phyloP scores from a whole-genome alignment of 495 filamentous ascomycete genomes.

The Wilcoxina mikolae region DNA sequence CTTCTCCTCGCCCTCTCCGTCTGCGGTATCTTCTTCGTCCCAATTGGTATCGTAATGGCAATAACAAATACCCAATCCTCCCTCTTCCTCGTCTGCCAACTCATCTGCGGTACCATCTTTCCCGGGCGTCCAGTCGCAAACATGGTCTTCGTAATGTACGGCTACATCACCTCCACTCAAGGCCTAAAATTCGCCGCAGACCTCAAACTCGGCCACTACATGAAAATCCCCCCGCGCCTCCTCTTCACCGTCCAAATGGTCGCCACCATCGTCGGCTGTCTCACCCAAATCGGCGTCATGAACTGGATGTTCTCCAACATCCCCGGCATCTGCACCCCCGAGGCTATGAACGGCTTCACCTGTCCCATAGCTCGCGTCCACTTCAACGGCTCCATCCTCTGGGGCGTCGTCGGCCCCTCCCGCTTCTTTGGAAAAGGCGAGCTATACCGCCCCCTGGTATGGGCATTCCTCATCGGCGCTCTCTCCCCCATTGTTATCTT shows the following conservation, averaged over 20 bases:
- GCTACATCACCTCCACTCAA: conserved; percentile 62
- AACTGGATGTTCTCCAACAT: conserved; percentile 83
- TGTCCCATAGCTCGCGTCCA: conserved; percentile 78
- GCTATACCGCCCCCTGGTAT: conserved; percentile 54
- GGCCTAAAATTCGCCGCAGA: conserved; percentile 78
- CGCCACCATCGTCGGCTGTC: conserved; percentile 59
- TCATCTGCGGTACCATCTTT: conserved; percentile 63
- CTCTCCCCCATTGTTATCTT: conserved; percentile 54
- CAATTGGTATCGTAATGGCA: conserved; percentile 73
- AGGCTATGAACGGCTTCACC: conserved; percentile 71
- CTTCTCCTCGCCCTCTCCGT: conserved; percentile 60
- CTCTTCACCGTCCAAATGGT: conserved; percentile 69
- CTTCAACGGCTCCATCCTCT: conserved; percentile 78
- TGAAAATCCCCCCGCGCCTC: conserved; percentile 77
- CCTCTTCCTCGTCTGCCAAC: conserved; percentile 69
- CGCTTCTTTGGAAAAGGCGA: conserved; percentile 62
- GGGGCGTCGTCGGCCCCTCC: conserved; percentile 68
- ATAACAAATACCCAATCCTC: conserved; percentile 71
- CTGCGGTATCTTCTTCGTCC: conserved; percentile 56
- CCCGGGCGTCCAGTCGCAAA: conserved; percentile 72
- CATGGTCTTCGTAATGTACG: conserved; percentile 80
- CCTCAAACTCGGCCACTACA: conserved; percentile 79
- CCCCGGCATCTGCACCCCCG: conserved; percentile 56
- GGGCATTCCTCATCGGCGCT: conserved; percentile 64
- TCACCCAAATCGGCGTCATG: conserved; percentile 68